Conservation (phyloP, 1,139 yeast species). For the Lodderomyces jiufengensis region DNA sequence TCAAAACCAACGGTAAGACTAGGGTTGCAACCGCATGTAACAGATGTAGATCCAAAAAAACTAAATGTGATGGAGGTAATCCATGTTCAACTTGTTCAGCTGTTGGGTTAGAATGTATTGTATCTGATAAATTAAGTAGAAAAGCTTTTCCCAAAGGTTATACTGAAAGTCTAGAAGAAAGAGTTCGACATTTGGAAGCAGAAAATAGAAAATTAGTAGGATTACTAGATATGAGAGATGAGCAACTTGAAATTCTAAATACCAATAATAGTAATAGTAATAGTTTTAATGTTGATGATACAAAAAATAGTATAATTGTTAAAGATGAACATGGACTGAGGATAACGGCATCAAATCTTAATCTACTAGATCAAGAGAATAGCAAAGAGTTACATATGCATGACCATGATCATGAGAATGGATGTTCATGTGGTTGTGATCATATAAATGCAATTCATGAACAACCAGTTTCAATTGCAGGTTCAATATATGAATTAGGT, state of each 20-base stretch:
- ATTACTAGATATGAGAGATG: constrained; percentile 57
- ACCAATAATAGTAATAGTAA: constrained; percentile 6
- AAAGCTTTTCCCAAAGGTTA: constrained; percentile 50
- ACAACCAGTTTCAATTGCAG: constrained; percentile 62
- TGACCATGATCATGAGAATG: constrained; percentile 36
- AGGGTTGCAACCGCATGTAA: constrained; percentile 83
- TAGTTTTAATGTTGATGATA: constrained; percentile 10
- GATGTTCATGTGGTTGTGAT: constrained; percentile 55
- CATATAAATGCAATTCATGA: constrained; percentile 56
- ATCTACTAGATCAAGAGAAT: constrained; percentile 15
- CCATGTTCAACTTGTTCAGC: constrained; percentile 47
- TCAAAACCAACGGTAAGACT: constrained; percentile 46
- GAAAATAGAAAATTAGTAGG: constrained; percentile 45
- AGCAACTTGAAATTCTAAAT: constrained; percentile 41
- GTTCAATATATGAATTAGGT: constrained; percentile 43
- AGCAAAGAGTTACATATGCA: constrained; percentile 15
- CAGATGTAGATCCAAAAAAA: constrained; percentile 77
- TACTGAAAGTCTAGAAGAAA: constrained; percentile 45
- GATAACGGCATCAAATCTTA: constrained; percentile 18
- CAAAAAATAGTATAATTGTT: neutral
- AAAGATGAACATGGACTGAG: constrained; percentile 7
- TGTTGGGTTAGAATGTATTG: constrained; percentile 44
- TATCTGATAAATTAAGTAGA: constrained; percentile 42
- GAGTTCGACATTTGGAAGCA: constrained; percentile 43
- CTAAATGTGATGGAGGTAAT: constrained; percentile 65